Evolutionary conservation across 345 rosid species (phyloP).

Genomic region (Angophora floribunda): DNA sequence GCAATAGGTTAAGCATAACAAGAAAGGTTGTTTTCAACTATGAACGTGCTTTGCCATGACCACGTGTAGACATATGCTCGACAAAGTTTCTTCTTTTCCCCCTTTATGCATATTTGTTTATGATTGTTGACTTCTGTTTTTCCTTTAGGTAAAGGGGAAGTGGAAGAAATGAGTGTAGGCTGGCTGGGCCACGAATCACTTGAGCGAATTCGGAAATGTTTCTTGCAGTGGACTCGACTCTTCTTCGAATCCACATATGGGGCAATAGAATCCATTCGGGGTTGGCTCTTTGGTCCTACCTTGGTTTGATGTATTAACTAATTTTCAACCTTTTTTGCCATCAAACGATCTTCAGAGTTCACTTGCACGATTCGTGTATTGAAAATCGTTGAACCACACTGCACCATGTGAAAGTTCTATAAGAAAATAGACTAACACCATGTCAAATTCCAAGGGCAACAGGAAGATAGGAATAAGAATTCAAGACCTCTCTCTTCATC

Average conservation of each 20-base stretch:
- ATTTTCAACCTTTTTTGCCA: neutral
- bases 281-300: neutral
- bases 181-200: neutral
- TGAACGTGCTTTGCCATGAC: neutral
- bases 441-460: neutral
- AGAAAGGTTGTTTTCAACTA: neutral
- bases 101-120: neutral
- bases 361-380: neutral
- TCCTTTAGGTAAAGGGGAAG: neutral
- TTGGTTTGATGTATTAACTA: neutral
- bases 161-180: neutral
- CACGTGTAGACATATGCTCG: neutral
- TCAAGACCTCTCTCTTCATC: neutral
- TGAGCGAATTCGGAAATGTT: neutral
- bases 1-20: neutral
- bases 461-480: neutral
- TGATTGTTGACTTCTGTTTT: neutral
- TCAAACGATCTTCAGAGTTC: neutral
- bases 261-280: neutral
- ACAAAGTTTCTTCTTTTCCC: neutral
- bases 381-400: neutral
- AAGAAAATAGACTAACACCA: neutral
- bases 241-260: neutral
- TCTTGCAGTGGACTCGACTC: neutral
- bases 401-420: neutral